Conservation (phyloP, 2,329 filamentous ascomycete genomes). For the Fusarium domesticum region DNA sequence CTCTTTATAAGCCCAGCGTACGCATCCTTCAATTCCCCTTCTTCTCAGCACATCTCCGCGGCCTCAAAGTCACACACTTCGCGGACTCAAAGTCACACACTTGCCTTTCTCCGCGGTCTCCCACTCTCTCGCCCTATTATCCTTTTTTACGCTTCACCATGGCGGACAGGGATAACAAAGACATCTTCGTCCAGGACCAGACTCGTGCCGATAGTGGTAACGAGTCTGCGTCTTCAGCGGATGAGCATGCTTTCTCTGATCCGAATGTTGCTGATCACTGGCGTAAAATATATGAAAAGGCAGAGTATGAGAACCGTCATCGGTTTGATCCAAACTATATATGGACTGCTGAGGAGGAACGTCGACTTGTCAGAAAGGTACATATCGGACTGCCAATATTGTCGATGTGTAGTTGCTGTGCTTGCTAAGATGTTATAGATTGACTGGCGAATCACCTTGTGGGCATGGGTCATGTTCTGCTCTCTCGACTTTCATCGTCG, state of each 20-base stretch:
- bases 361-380: slow-evolving; percentile 45
- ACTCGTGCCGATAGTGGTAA: slow-evolving; percentile 21
- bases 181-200: slow-evolving; percentile 12
- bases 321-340: slow-evolving; percentile 49
- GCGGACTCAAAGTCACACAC: neutral
- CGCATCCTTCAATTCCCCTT: slow-evolving; percentile 10
- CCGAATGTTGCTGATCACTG: slow-evolving; percentile 52
- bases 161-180: slow-evolving; percentile 15
- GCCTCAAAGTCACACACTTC: slow-evolving; percentile 7
- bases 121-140: slow-evolving; percentile 1
- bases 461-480: slow-evolving; percentile 48
- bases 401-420: no score
- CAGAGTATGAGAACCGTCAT: slow-evolving; percentile 58
- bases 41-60: slow-evolving; percentile 18
- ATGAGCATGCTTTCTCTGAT: slow-evolving; percentile 48
- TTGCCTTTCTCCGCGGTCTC: neutral
- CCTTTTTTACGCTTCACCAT: slow-evolving; percentile 7
- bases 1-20: slow-evolving; percentile 26
- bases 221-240: slow-evolving; percentile 19
- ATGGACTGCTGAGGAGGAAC: slow-evolving; percentile 49
- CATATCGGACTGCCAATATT: neutral
- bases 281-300: slow-evolving; percentile 52
- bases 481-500: slow-evolving; percentile 45
- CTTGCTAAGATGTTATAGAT: no score
- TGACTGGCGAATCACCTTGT: slow-evolving; percentile 41